phyloP scores from a whole-genome alignment of 495 filamentous ascomycete species.

The Neurospora africana region DNA sequence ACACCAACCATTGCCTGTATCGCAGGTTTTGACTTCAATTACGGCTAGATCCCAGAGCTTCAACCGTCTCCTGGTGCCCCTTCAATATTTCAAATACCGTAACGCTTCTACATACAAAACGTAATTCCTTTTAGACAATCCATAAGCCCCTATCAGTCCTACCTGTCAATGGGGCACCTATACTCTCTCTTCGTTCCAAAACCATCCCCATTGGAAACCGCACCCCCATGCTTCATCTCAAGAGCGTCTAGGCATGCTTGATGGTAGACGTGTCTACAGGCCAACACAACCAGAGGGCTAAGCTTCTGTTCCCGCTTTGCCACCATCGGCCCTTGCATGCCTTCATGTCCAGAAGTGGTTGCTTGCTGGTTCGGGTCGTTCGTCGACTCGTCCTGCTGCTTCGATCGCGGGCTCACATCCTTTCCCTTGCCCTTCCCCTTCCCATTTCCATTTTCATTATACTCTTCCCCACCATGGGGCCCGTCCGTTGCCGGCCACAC shows the following conservation, averaged over 20 bases:
- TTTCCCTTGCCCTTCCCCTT: slow-evolving; percentile 28
- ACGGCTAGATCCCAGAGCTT: neutral
- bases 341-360: slow-evolving; percentile 7
- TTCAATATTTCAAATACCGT: neutral
- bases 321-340: neutral
- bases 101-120: slow-evolving; percentile 3
- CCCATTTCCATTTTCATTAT: slow-evolving; percentile 17
- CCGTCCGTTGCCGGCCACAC: neutral
- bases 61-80: neutral
- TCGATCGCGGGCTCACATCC: slow-evolving; percentile 9
- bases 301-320: slow-evolving; percentile 20
- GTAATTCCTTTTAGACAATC: neutral
- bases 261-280: slow-evolving; percentile 55
- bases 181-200: slow-evolving; percentile 35
- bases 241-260: slow-evolving; percentile 47
- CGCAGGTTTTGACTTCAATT: neutral
- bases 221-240: slow-evolving; percentile 31
- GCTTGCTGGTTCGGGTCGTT: neutral
- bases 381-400: slow-evolving; percentile 5
- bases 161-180: slow-evolving; percentile 47
- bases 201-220: slow-evolving; percentile 17
- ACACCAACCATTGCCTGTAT: neutral
- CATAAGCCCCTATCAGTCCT: neutral
- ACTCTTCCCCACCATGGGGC: slow-evolving; percentile 14
- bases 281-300: slow-evolving; percentile 46